These are phyloP conservation scores for Zopfochytrium polystomum DNA, from an alignment of 371 early-diverging fungal species.

Conservation along the genomic window DNA sequence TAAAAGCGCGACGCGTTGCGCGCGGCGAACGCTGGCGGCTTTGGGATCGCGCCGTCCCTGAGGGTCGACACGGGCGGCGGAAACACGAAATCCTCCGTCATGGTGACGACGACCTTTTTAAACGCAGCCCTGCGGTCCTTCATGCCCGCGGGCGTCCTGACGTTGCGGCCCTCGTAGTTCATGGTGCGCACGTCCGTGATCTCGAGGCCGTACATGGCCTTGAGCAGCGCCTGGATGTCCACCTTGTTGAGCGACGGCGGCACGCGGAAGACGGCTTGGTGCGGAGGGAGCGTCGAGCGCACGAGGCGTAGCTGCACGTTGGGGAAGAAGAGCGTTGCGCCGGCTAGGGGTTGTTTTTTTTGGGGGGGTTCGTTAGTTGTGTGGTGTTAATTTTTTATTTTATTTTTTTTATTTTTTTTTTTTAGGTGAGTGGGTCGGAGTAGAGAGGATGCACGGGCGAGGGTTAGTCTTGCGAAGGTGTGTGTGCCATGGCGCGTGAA, in stretches of 20 bases:
- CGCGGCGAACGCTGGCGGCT: conserved; percentile 22
- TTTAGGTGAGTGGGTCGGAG: too few relatives aligned
- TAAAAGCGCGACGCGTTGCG: conserved; percentile 8
- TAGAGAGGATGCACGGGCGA: too few relatives aligned
- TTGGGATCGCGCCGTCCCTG: conserved; percentile 20
- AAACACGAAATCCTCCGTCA: conserved; percentile 76
- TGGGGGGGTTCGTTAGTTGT: too few relatives aligned
- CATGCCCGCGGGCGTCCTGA: conserved; percentile 49
- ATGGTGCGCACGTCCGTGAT: conserved; percentile 88
- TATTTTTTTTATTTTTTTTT: too few relatives aligned
- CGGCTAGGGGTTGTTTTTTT: too few relatives aligned
- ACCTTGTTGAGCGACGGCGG: conserved; percentile 92
- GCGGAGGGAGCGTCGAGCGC: conserved; percentile 75
- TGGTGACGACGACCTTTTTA: conserved; percentile 92
- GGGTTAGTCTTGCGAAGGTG: too few relatives aligned
- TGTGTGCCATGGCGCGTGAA: too few relatives aligned
- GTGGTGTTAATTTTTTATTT: too few relatives aligned
- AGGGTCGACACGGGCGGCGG: conserved; percentile 60
- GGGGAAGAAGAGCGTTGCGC: conserved; percentile 80
- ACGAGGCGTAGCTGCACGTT: conserved; percentile 83
- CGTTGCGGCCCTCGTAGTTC: conserved; percentile 57
- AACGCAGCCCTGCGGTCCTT: conserved; percentile 48
- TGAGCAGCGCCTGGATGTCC: conserved; percentile 84
- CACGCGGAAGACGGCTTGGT: conserved; percentile 90
- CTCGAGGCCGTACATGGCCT: conserved; percentile 78